Evolutionary conservation across 169 alveolate genomes (phyloP).

Genomic region (Eimeria necatrix): DNA sequence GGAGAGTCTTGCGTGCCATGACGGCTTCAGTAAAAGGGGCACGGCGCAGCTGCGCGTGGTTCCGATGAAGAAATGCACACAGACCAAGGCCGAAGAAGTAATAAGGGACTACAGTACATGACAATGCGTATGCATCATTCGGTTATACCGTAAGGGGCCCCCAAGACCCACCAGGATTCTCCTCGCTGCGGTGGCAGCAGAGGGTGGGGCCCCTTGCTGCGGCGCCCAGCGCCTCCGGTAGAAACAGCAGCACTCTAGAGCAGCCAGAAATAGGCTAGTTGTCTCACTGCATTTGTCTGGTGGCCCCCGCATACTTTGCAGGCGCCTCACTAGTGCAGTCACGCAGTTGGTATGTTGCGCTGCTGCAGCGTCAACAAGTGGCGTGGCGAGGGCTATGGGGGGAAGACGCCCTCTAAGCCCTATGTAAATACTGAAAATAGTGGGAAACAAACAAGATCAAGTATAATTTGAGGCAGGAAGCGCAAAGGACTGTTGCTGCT

Average conservation of each 20-base stretch:
- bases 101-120: not conserved
- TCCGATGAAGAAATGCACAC: not conserved
- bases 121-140: not conserved
- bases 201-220: conserved; percentile 45
- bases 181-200: not conserved
- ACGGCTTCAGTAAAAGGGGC: conserved; percentile 4
- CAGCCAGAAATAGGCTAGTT: not conserved
- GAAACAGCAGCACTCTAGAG: not conserved
- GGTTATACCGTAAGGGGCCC: conserved; percentile 42
- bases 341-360: conserved; percentile 32
- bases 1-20: conserved; percentile 54
- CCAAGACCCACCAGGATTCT: not conserved
- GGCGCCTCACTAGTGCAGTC: conserved; percentile 40
- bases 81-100: not conserved
- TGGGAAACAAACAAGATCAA: conserved; percentile 8
- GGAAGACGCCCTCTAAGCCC: not conserved
- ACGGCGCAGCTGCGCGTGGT: not conserved
- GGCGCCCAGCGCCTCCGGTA: conserved; percentile 19
- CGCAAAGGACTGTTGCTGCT: conserved; percentile 62
- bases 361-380: conserved; percentile 50
- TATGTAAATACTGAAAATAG: conserved; percentile 38
- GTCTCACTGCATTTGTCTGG: not conserved
- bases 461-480: conserved; percentile 47
- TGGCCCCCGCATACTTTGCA: not conserved
- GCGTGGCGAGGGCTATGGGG: conserved; percentile 44